phyloP scores from a whole-genome alignment of 2,329 filamentous ascomycete species.

The Colletotrichum sublineola region DNA sequence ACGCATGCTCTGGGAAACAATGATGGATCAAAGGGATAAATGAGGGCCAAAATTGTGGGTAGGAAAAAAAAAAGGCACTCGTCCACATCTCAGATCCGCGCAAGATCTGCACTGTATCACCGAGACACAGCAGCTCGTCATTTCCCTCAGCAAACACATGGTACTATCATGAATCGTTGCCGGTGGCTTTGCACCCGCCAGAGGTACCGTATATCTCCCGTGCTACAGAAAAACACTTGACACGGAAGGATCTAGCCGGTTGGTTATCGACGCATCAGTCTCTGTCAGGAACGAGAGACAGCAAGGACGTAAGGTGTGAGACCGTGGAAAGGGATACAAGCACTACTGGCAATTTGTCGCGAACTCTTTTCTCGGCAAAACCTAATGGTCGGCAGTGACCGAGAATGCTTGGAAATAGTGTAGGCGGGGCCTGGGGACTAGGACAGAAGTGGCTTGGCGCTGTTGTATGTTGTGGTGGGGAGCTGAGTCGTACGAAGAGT shows the following conservation, averaged over 20 bases:
- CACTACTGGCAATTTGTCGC: slow-evolving; percentile 23
- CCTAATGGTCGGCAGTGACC: slow-evolving; percentile 28
- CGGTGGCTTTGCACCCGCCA: background rate
- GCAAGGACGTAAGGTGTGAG: slow-evolving; percentile 23
- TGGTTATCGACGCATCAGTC: slow-evolving; percentile 3
- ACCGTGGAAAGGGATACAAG: slow-evolving; percentile 27
- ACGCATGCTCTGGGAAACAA: slow-evolving; percentile 23
- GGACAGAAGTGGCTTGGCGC: slow-evolving; percentile 23
- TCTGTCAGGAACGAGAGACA: slow-evolving; percentile 13
- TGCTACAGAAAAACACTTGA: slow-evolving; percentile 4
- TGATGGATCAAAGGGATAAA: slow-evolving; percentile 31
- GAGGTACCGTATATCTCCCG: slow-evolving; percentile 9
- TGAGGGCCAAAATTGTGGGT: background rate
- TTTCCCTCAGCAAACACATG: background rate
- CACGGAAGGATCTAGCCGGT: slow-evolving; percentile 14
- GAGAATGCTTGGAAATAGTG: slow-evolving; percentile 16
- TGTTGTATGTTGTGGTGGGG: slow-evolving; percentile 3
- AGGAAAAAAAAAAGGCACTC: background rate
- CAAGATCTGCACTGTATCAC: slow-evolving; percentile 27
- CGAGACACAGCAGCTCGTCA: slow-evolving; percentile 34
- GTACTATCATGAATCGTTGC: slow-evolving; percentile 1
- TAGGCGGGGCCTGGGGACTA: slow-evolving; percentile 15
- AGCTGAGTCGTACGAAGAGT: slow-evolving; percentile 31
- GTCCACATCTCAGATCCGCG: slow-evolving; percentile 15
- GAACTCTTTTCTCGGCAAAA: slow-evolving; percentile 17